Evolutionary conservation across 768 basidiomycete species (phyloP).

Genomic region (Phaffia australis): DNA sequence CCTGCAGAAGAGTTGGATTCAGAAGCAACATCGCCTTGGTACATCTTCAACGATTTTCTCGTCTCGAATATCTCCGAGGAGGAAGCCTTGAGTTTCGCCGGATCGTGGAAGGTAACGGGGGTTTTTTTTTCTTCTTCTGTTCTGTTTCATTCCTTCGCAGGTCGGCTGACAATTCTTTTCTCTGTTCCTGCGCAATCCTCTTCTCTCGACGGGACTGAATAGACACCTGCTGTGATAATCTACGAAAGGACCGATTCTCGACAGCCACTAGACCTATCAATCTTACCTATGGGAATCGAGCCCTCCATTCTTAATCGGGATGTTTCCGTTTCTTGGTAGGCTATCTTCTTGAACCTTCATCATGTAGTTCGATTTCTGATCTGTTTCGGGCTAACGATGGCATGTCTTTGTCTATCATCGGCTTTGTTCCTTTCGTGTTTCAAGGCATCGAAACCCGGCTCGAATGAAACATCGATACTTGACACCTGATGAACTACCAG

Average conservation of each 20-base stretch:
- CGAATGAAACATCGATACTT: conserved; percentile 71
- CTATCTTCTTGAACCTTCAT: conserved; percentile 4
- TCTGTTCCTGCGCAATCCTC: background rate
- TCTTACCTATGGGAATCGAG: conserved; percentile 58
- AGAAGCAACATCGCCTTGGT: conserved; percentile 56
- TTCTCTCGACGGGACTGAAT: background rate
- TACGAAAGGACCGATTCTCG: conserved; percentile 61
- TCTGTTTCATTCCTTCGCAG: no score
- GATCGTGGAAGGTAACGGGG: conserved; percentile 83
- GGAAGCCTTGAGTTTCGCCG: conserved; percentile 77
- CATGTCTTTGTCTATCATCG: no score
- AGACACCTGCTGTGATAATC: conserved; percentile 74
- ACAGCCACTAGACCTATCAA: conserved; percentile 52
- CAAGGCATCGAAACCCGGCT: conserved; percentile 61
- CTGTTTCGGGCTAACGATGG: background rate
- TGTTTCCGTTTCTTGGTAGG: conserved; percentile 75
- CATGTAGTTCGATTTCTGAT: background rate
- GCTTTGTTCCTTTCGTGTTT: background rate
- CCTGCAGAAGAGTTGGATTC: conserved; percentile 51
- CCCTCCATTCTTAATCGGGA: conserved; percentile 67
- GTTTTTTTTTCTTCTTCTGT: background rate
- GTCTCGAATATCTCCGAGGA: conserved; percentile 73
- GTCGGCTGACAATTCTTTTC: background rate
- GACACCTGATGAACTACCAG: conserved; percentile 62
- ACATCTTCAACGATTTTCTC: conserved; percentile 91